Evolutionary conservation across 2,329 filamentous ascomycete genomes (phyloP).

Genomic region (Trichoderma simmonsii): DNA sequence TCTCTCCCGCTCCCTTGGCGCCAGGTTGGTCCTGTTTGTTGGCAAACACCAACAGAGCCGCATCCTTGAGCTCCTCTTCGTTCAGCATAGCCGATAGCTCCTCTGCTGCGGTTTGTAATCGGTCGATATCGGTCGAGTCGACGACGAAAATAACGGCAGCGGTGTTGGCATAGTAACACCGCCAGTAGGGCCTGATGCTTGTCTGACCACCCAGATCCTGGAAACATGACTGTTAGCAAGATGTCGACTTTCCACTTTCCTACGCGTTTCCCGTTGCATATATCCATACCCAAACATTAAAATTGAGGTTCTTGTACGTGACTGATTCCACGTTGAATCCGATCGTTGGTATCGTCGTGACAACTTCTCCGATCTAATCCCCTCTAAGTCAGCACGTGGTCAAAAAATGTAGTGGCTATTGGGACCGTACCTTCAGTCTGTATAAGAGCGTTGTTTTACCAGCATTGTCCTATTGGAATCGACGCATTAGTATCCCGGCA

Average conservation of each 20-base stretch:
- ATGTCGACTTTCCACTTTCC: neutral
- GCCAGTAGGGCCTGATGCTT: constrained; percentile 98
- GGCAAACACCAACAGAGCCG: constrained; percentile 88
- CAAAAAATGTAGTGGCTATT: neutral
- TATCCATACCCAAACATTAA: constrained; percentile 87
- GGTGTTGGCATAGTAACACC: constrained; percentile 98
- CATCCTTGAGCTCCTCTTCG: constrained; percentile 93
- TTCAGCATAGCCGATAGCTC: constrained; percentile 94
- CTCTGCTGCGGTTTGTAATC: constrained; percentile 86
- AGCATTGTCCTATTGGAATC: constrained; percentile 79
- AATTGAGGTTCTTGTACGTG: constrained; percentile 96
- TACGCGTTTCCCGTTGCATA: constrained; percentile 6
- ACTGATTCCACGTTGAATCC: constrained; percentile 99
- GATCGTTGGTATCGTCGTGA: constrained; percentile 98
- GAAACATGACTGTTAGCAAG: constrained; percentile 10
- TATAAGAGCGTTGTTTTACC: constrained; percentile 97
- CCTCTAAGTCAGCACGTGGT: neutral
- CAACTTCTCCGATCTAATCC: constrained; percentile 88
- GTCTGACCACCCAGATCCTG: constrained; percentile 95
- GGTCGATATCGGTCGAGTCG: constrained; percentile 95
- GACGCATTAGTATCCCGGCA: constrained; percentile 21
- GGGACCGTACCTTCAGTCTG: constrained; percentile 72
- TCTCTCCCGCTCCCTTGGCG: constrained; percentile 93
- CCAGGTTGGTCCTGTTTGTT: constrained; percentile 99
- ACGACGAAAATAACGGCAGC: constrained; percentile 98